Evolutionary conservation across 306 rosid species (phyloP).

Genomic region (Dalbergia oliveri): DNA sequence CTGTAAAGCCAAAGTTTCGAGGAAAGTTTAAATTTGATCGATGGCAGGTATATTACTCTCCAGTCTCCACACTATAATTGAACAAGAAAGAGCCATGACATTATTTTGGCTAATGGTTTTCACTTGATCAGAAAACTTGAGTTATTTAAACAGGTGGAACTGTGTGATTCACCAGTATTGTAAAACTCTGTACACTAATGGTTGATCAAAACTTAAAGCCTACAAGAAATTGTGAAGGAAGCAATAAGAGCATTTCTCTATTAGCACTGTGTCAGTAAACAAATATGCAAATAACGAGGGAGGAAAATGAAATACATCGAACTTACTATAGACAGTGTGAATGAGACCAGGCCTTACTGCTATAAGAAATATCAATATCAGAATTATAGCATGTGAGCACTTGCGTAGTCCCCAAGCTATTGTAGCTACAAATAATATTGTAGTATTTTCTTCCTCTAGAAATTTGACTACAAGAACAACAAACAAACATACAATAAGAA

Average conservation of each 20-base stretch:
- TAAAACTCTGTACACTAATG: constrained; percentile 11
- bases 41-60: not conserved
- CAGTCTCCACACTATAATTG: not conserved
- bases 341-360: constrained; percentile 90
- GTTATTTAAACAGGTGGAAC: constrained; percentile 31
- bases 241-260: constrained; percentile 33
- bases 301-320: constrained; percentile 25
- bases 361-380: constrained; percentile 81
- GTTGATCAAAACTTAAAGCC: constrained; percentile 36
- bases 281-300: constrained; percentile 24
- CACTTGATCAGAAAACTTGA: constrained; percentile 25
- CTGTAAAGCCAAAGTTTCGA: constrained; percentile 30
- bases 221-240: constrained; percentile 19
- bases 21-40: constrained; percentile 25
- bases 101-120: not conserved
- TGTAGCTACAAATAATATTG: constrained; percentile 79
- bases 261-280: constrained; percentile 27
- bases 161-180: constrained; percentile 32
- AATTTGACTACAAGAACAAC: constrained; percentile 38
- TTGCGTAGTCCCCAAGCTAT: constrained; percentile 90
- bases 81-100: constrained; percentile 12
- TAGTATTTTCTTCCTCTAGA: constrained; percentile 78
- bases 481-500: constrained; percentile 37
- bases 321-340: constrained; percentile 88
- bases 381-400: constrained; percentile 76